These are phyloP conservation scores for Trichoderma sp. DNA, from an alignment of 2,329 filamentous ascomycete species.

Conservation along the genomic window DNA sequence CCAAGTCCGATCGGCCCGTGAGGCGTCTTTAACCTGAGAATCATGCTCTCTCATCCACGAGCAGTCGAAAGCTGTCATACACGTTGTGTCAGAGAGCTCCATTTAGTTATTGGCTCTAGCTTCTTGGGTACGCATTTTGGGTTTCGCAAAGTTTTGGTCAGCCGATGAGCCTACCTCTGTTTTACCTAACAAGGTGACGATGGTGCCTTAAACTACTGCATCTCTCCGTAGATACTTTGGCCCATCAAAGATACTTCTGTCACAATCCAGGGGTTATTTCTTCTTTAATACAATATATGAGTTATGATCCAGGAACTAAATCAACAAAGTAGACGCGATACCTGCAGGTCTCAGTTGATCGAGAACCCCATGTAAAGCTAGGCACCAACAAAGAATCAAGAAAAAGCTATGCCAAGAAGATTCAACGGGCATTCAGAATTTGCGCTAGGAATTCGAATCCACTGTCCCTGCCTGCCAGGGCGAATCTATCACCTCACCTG, in stretches of 20 bases:
- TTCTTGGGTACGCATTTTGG: background rate
- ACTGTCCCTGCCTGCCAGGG: background rate
- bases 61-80: background rate
- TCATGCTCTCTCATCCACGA: background rate
- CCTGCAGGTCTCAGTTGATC: background rate
- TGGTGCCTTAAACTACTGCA: constrained; percentile 3
- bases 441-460: background rate
- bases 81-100: background rate
- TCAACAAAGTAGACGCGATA: background rate
- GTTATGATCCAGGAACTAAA: background rate
- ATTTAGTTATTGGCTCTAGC: background rate
- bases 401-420: background rate
- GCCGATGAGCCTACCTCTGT: background rate
- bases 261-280: background rate
- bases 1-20: background rate
- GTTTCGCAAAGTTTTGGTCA: background rate
- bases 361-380: background rate
- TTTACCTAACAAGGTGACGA: background rate
- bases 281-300: background rate
- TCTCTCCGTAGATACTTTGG: background rate
- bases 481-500: background rate
- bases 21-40: background rate
- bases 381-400: background rate
- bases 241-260: background rate
- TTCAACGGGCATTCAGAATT: background rate